phyloP scores from a whole-genome alignment of 805 yeast genomes.

The Kluyveromyces nonfermentans region DNA sequence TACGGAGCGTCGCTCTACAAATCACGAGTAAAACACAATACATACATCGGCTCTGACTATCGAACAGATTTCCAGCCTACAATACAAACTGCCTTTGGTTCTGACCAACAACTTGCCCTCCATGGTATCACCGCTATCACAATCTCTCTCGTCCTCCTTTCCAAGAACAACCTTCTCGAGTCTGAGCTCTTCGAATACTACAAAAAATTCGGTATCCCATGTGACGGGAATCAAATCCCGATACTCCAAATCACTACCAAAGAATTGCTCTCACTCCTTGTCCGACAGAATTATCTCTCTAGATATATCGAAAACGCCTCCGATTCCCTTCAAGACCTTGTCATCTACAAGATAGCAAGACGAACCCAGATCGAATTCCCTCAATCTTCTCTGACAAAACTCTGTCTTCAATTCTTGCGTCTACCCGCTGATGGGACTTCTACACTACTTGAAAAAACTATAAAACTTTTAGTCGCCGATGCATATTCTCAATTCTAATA shows the following conservation, averaged over 20 bases:
- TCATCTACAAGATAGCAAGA: conserved; percentile 21
- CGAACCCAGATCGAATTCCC: conserved; percentile 22
- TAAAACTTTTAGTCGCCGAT: conserved; percentile 20
- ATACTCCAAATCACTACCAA: conserved; percentile 15
- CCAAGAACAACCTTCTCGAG: conserved; percentile 22
- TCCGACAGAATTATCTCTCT: conserved; percentile 17
- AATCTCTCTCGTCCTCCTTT: conserved; percentile 17
- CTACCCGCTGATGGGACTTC: conserved; percentile 11
- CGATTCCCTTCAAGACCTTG: conserved; percentile 15
- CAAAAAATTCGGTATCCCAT: conserved; percentile 21
- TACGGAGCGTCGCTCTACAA: conserved; percentile 11
- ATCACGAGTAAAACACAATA: conserved; percentile 11
- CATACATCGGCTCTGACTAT: conserved; percentile 16
- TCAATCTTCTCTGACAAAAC: conserved; percentile 11
- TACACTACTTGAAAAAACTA: conserved; percentile 11
- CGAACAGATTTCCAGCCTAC: conserved; percentile 7
- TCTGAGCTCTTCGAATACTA: conserved; percentile 16
- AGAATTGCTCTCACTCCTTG: conserved; percentile 17
- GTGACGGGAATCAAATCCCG: conserved; percentile 20
- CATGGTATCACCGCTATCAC: conserved; percentile 19
- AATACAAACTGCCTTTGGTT: conserved; percentile 10
- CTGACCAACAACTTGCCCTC: conserved; percentile 15
- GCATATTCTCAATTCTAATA: conserved; percentile 9
- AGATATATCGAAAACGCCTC: conserved; percentile 16
- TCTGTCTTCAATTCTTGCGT: conserved; percentile 17